A percentile compares a stretch with the other conserved stretches of the same genome.
Conservation (phyloP, 2,329 filamentous ascomycete genomes). For the Aureobasidium namibiae region DNA sequence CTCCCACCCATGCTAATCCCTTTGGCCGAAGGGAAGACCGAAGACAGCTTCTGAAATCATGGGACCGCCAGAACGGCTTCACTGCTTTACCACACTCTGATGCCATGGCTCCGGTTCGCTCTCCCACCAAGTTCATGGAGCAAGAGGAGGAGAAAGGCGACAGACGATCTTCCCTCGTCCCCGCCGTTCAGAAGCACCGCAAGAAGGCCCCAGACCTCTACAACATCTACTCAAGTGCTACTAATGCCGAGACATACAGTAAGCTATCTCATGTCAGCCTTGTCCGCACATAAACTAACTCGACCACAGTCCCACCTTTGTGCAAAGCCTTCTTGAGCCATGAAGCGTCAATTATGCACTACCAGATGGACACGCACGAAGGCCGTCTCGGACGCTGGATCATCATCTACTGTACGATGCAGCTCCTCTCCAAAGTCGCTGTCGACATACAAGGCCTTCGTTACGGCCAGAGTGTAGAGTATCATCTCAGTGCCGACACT, state of each 20-base stretch:
- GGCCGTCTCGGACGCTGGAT: slow-evolving; percentile 38
- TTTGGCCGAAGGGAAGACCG: neutral
- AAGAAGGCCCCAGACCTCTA: neutral
- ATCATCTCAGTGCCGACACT: slow-evolving; percentile 31
- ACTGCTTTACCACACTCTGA: slow-evolving; percentile 50
- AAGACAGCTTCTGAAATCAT: slow-evolving; percentile 24
- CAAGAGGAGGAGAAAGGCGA: neutral
- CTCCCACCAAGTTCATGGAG: neutral
- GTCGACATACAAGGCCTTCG: slow-evolving; percentile 33
- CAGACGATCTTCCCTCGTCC: neutral
- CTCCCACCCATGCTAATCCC: neutral
- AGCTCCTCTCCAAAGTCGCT: slow-evolving; percentile 34
- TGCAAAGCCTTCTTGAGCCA: slow-evolving; percentile 27
- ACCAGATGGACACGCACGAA: slow-evolving; percentile 29
- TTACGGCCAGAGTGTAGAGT: slow-evolving; percentile 29
- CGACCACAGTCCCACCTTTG: neutral
- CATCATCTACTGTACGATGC: slow-evolving; percentile 34
- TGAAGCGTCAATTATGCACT: slow-evolving; percentile 30
- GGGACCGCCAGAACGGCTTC: slow-evolving; percentile 43
- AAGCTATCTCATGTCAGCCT: neutral
- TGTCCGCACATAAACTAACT: neutral
- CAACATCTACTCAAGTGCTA: neutral
- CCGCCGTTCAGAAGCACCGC: neutral
- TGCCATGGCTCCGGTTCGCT: slow-evolving; percentile 48
- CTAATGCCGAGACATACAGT: neutral